Percentiles rank a stretch among this genome's conserved stretches.
Evolutionary conservation across 129 eudicot genomes (phyloP).

Genomic region (Logfia minima): DNA sequence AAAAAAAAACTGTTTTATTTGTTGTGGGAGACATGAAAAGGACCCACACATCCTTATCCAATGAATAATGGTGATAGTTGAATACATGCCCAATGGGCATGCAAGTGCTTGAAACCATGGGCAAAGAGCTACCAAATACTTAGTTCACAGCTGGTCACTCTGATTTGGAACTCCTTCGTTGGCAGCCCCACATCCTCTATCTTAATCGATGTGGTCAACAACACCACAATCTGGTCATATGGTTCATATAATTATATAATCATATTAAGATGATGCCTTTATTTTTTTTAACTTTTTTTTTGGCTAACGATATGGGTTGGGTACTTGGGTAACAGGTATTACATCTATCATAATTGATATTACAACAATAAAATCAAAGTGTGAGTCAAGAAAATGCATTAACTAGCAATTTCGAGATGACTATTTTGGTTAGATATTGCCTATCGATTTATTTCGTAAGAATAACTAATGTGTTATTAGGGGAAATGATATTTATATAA

Average conservation of each 20-base stretch:
- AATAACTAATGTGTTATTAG: too few species aligned
- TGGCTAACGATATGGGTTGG: too few species aligned
- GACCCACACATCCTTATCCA: slow-evolving; percentile 21
- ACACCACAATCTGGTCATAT: background rate
- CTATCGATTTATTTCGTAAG: too few species aligned
- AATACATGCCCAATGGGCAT: background rate
- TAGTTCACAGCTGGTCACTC: background rate
- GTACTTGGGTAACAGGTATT: too few species aligned
- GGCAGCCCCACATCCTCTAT: slow-evolving; percentile 10
- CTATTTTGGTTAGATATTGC: too few species aligned
- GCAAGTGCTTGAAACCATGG: slow-evolving; percentile 20
- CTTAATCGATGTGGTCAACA: background rate
- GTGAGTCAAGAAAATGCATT: too few species aligned
- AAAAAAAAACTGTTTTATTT: too few species aligned
- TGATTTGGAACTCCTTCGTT: background rate
- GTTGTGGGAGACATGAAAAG: background rate
- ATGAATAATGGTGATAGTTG: background rate
- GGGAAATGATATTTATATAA: too few species aligned
- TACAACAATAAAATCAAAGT: too few species aligned
- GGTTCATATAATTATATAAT: background rate
- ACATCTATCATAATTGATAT: too few species aligned
- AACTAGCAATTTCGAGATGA: too few species aligned
- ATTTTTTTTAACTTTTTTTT: too few species aligned
- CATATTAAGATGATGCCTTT: background rate
- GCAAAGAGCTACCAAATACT: background rate